Evolutionary conservation across 495 filamentous ascomycete genomes (phyloP), one percentile per base, ranked within the genome.

Genomic region (Talaromyces wortmannii): DNA sequence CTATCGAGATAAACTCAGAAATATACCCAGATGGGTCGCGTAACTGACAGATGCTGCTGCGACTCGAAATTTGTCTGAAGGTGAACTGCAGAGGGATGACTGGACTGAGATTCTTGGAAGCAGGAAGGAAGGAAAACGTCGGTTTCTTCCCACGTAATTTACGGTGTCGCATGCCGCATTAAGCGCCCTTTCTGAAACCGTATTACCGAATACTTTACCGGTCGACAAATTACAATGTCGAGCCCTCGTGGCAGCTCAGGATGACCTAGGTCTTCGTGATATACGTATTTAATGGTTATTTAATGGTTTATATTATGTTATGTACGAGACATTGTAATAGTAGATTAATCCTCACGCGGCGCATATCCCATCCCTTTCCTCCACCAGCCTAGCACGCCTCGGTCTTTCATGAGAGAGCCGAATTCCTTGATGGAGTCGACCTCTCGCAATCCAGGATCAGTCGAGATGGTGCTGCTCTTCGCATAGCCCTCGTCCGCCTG

Each of bases 361-460:
- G 30, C 52, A 62, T 74, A 80, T 23, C 76, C 77, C 78, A 80
- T 79, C 2, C 71, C 67, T 43, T 66, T 70, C 54, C 68, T 71
- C 75, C 76, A 80, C 76, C 76, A 80, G 5, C 67, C 57, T 68
- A 68, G 69, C 10, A 79, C 61, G 2, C 69, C 70, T 31, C 70
- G 64, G 48, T 67, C 53, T 23, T 66, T 61, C 72, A 79, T 78
- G 16, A 64, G 52, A 36, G 58, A 56, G 2, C 71, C 71, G 65
- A 79, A 79, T 18, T 79, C 75, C 56, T 72, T 77, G 5, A 80
- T 73, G 36, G 65, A 68, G 2, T 72, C 76, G 8, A 71, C 67
- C 57, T 77, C 68, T 7, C 62, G 59, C 13, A 72, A 32, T 2
- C 69, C 69, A 18, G 40, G n/a, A 6, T 48, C 31, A 30, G 49